These are phyloP conservation scores for Cyanidiococcus yangmingshanensis DNA, from an alignment of 23 red algal genomes.

Conservation along the genomic window DNA sequence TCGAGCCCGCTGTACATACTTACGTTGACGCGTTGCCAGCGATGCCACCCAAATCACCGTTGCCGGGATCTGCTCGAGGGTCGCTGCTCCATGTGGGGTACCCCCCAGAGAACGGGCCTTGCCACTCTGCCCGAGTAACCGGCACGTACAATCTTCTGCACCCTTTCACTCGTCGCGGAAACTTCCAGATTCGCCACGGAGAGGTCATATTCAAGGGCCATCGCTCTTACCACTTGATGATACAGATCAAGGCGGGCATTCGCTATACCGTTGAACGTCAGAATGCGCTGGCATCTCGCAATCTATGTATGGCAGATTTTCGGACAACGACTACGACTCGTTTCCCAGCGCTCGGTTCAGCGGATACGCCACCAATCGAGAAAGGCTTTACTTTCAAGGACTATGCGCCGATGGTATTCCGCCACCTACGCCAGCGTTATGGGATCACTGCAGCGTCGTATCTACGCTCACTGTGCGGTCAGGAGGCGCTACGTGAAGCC, in stretches of 20 bases:
- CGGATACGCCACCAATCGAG: constrained; percentile 25
- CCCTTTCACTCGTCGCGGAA: not conserved
- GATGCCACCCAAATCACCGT: constrained; percentile 13
- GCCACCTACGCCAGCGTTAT: constrained; percentile 26
- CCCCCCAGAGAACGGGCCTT: not conserved
- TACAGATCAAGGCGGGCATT: constrained; percentile 29
- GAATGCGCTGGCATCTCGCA: constrained; percentile 14
- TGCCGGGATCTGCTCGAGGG: not conserved
- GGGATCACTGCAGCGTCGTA: constrained; percentile 22
- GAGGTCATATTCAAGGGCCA: constrained; percentile 36
- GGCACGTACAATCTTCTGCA: not conserved
- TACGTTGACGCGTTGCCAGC: constrained; percentile 4
- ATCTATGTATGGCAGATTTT: constrained; percentile 35
- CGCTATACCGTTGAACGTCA: constrained; percentile 14
- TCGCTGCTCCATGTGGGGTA: not conserved
- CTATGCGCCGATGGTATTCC: constrained; percentile 32
- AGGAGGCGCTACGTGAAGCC: constrained; percentile 24
- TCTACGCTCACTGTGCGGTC: constrained; percentile 26
- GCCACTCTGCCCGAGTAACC: not conserved
- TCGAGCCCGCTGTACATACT: not conserved
- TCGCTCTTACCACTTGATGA: constrained; percentile 33
- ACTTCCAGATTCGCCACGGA: constrained; percentile 21
- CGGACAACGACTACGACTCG: not conserved
- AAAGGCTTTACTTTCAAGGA: constrained; percentile 34
- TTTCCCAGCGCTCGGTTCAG: constrained; percentile 21